Evolutionary conservation across 2,329 filamentous ascomycete species (phyloP).

Genomic region (Aspergillus sp.): DNA sequence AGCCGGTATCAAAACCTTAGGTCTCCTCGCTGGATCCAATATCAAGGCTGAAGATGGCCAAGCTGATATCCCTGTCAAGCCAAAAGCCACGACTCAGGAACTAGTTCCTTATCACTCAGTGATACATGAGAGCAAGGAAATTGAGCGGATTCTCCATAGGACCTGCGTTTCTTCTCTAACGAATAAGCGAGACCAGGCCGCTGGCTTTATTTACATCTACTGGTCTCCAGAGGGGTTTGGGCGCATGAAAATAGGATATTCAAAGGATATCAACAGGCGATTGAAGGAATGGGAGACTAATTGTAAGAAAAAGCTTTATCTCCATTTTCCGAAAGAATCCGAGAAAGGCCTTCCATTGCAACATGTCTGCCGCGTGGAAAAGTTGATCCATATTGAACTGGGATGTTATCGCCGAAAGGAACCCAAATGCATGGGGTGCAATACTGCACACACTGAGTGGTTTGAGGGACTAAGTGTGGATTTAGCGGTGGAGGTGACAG

Average conservation of each 20-base stretch:
- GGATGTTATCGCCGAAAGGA: background rate
- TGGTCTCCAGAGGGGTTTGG: constrained; percentile 3
- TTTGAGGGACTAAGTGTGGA: background rate
- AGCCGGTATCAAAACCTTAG: background rate
- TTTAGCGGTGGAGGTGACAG: background rate
- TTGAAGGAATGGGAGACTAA: background rate
- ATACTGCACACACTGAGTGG: background rate
- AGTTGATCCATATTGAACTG: constrained; percentile 5
- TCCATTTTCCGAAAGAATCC: background rate
- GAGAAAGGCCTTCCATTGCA: background rate
- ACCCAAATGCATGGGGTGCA: background rate
- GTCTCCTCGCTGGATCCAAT: background rate
- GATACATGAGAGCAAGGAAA: background rate
- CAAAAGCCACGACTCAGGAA: background rate
- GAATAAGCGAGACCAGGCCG: background rate
- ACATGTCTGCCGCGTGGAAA: constrained; percentile 3
- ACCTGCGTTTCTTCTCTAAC: background rate
- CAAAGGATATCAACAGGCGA: background rate
- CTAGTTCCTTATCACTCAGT: background rate
- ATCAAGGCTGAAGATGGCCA: background rate
- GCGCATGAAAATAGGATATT: constrained; percentile 5
- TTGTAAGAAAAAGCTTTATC: background rate
- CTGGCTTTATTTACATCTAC: constrained; percentile 1
- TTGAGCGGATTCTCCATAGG: background rate
- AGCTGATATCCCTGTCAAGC: background rate